These are phyloP conservation scores for Gossypium arboreum DNA, from an alignment of 345 rosid genomes.

Conservation along the genomic window DNA sequence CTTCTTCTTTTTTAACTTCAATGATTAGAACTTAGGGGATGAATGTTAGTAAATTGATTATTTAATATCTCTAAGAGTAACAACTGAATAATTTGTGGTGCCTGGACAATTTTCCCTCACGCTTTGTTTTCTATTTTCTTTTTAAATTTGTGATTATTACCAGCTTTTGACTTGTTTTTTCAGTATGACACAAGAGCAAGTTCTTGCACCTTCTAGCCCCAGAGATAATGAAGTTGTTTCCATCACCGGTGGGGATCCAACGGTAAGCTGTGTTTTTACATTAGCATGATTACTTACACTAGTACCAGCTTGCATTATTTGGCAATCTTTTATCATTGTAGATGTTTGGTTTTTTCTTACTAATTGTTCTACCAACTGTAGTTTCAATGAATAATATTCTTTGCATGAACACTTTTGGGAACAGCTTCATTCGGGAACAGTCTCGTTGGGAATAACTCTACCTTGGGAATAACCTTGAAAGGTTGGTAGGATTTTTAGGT, in stretches of 20 bases:
- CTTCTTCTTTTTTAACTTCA: background rate
- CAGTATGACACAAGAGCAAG: constrained; percentile 97
- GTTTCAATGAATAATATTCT: too few species aligned
- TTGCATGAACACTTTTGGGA: too few species aligned
- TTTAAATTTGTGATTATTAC: constrained; percentile 16
- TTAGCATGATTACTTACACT: constrained; percentile 9
- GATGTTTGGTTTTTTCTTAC: too few species aligned
- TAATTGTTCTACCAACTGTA: too few species aligned
- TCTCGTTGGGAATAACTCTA: too few species aligned
- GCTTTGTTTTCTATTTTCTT: background rate
- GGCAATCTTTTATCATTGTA: background rate
- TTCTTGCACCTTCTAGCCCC: constrained; percentile 83
- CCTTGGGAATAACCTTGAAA: too few species aligned
- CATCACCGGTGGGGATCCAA: constrained; percentile 46
- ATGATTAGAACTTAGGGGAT: background rate
- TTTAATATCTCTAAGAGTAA: background rate
- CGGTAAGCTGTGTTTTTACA: constrained; percentile 39
- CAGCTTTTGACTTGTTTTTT: constrained; percentile 27
- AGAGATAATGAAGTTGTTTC: constrained; percentile 78
- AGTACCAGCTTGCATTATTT: constrained; percentile 10
- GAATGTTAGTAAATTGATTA: background rate
- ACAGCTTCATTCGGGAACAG: too few species aligned
- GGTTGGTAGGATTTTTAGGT: too few species aligned
- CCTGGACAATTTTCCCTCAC: background rate
- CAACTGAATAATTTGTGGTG: background rate